Evolutionary conservation across 2,329 filamentous ascomycete species (phyloP), one percentile per base, ranked within the genome.

Genomic region (Paraconiothyrium sp.): DNA sequence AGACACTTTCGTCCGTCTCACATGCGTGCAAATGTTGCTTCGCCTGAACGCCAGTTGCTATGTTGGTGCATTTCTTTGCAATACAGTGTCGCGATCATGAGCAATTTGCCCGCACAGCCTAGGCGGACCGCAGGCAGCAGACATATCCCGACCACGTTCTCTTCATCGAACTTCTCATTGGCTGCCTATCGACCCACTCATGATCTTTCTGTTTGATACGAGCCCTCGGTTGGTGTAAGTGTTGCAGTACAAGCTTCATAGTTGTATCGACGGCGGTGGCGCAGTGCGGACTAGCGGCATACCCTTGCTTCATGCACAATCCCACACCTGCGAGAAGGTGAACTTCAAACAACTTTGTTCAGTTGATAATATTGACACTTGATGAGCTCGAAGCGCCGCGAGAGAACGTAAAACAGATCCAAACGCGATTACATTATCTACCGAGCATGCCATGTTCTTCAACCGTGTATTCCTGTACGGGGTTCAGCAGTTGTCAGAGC

Each of bases 201-300:
- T 20, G 8, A 27, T 30, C 22, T 4, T 30, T 14, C 27, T 27
- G 30, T 10, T 10, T 30, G 24, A 4, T 32, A 30, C 46, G 13
- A 4, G 9, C 30, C 46, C 11, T 47, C 10, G 44, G 27, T 47
- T 47, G 27, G 22, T 47, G 8, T 3, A 37, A 37, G 44, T 27
- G 44, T 11, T 27, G 0, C 22, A 3, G 13, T 48, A 24, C 30
- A 11, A 24, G 46, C 14, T 10, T 22, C 4, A 32, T 14, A 8
- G 24, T 48, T 32, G 46, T 16, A 48, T 48, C 30, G 46, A 48
- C 13, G 46, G 46, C 46, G 46, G 46, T 48, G 46, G 46, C 46
- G 46, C 24, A 48, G 46, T 48, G 46, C 22, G 27, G 4, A 30
- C 22, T 48, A 48, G 46, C 46, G 24, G 20, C 22, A 9, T 32